Evolutionary conservation across 441 rosid genomes (phyloP).

Genomic region (Arabidopsis hybrid): DNA sequence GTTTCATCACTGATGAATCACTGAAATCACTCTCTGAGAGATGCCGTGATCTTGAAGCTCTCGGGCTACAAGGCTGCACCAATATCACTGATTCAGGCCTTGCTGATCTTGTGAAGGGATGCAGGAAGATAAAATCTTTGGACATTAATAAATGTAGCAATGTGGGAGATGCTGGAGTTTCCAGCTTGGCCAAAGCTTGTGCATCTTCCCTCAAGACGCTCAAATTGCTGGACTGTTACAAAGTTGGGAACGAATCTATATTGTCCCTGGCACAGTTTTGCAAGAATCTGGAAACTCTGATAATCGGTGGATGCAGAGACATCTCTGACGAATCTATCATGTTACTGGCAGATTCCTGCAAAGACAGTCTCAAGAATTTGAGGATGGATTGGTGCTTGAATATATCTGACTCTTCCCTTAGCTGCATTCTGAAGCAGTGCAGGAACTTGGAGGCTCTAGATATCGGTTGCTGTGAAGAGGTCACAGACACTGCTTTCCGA

Average conservation of each 20-base stretch:
- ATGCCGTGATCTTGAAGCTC: conserved; percentile 64
- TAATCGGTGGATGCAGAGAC: conserved; percentile 83
- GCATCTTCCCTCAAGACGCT: conserved; percentile 70
- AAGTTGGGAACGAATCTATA: conserved; percentile 74
- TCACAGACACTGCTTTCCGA: conserved; percentile 73
- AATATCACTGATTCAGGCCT: conserved; percentile 75
- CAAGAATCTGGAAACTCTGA: conserved; percentile 72
- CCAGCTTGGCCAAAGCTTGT: conserved; percentile 68
- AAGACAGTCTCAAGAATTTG: conserved; percentile 71
- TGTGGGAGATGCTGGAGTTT: conserved; percentile 77
- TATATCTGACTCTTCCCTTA: conserved; percentile 72
- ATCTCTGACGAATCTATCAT: conserved; percentile 70
- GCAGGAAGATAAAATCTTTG: conserved; percentile 61
- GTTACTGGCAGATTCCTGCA: conserved; percentile 68
- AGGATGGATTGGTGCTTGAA: conserved; percentile 96
- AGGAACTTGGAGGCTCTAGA: conserved; percentile 83
- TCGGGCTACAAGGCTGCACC: conserved; percentile 83
- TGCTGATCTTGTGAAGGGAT: conserved; percentile 68
- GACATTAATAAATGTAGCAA: conserved; percentile 85
- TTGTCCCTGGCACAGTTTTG: conserved; percentile 70
- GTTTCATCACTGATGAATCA: conserved; percentile 61
- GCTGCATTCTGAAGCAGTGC: conserved; percentile 68
- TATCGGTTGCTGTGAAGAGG: conserved; percentile 87
- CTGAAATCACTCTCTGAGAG: conserved; percentile 63
- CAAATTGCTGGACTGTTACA: conserved; percentile 82